A percentile compares a stretch with the other conserved stretches of the same genome.
Conservation (phyloP, 2,329 filamentous ascomycete genomes). For the Diaporthe sp. region DNA sequence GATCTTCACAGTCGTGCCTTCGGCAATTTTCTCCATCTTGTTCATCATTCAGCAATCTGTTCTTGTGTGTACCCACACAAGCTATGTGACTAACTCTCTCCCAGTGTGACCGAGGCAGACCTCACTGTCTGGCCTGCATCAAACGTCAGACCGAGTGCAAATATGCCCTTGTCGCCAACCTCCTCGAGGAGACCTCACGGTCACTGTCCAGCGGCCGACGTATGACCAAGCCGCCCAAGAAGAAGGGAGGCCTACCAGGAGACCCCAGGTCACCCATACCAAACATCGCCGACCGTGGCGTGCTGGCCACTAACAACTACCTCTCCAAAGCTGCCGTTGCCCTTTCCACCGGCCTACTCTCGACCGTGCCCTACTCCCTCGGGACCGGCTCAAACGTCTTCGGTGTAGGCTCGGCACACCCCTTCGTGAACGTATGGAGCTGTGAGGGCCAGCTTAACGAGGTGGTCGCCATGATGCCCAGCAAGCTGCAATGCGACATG, state of each 20-base stretch:
- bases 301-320: constrained; percentile 53
- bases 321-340: constrained; percentile 63
- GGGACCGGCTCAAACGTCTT: constrained; percentile 81
- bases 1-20: background rate
- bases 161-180: constrained; percentile 81
- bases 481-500: constrained; percentile 80
- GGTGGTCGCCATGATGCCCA: constrained; percentile 79
- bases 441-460: constrained; percentile 80
- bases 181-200: constrained; percentile 75
- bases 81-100: constrained; percentile 10
- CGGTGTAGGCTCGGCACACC: constrained; percentile 82
- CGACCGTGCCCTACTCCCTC: constrained; percentile 77
- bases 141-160: constrained; percentile 81
- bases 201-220: constrained; percentile 63
- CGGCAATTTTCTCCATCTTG: background rate
- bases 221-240: constrained; percentile 68
- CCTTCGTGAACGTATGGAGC: constrained; percentile 88
- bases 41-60: background rate
- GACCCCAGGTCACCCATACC: constrained; percentile 56
- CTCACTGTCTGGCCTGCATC: constrained; percentile 75
- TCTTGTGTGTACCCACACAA: too few relatives aligned
- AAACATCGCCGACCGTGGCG: constrained; percentile 66
- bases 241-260: constrained; percentile 51
- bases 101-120: constrained; percentile 80
- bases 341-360: constrained; percentile 71